These are phyloP conservation scores for Apiotrichum mycotoxinovorans DNA, from an alignment of 1,284 basidiomycete species.

Conservation along the genomic window DNA sequence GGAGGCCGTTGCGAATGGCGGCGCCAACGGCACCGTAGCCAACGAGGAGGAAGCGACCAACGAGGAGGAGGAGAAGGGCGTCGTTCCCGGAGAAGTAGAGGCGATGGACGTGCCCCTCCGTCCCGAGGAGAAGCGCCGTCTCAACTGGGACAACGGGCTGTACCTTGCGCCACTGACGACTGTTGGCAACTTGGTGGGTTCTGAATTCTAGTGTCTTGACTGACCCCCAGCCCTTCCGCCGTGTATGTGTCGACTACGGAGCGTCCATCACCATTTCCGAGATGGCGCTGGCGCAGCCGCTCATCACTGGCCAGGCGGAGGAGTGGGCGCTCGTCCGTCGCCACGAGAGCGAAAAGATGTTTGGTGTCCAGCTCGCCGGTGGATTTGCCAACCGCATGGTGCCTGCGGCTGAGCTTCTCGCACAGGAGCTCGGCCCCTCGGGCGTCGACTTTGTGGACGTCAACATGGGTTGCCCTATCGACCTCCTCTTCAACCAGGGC, in stretches of 20 bases:
- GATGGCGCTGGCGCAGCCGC: constrained; percentile 77
- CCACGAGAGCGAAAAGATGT: constrained; percentile 82
- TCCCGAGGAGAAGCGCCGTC: constrained; percentile 76
- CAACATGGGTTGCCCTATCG: constrained; percentile 91
- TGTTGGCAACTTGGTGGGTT: constrained; percentile 80
- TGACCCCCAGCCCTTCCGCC: constrained; percentile 73
- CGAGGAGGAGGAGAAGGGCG: constrained; percentile 40
- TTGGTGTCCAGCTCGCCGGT: constrained; percentile 74
- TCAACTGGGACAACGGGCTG: constrained; percentile 82
- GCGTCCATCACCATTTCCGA: constrained; percentile 95
- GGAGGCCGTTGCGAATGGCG: constrained; percentile 25
- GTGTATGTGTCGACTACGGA: constrained; percentile 79
- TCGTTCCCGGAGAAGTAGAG: constrained; percentile 35
- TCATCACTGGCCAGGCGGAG: constrained; percentile 75
- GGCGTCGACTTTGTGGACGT: constrained; percentile 87
- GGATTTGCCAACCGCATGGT: constrained; percentile 54
- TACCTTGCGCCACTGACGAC: constrained; percentile 95
- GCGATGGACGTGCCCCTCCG: constrained; percentile 56
- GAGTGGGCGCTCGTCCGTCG: constrained; percentile 87
- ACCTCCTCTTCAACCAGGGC: constrained; percentile 87
- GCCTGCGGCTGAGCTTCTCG: constrained; percentile 78
- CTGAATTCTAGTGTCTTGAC: neutral
- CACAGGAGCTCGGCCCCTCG: constrained; percentile 58
- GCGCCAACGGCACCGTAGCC: neutral
- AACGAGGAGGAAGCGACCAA: constrained; percentile 26